Evolutionary conservation across 192 early-diverging fungal genomes (phyloP).

Genomic region (Mortierella claussenii): DNA sequence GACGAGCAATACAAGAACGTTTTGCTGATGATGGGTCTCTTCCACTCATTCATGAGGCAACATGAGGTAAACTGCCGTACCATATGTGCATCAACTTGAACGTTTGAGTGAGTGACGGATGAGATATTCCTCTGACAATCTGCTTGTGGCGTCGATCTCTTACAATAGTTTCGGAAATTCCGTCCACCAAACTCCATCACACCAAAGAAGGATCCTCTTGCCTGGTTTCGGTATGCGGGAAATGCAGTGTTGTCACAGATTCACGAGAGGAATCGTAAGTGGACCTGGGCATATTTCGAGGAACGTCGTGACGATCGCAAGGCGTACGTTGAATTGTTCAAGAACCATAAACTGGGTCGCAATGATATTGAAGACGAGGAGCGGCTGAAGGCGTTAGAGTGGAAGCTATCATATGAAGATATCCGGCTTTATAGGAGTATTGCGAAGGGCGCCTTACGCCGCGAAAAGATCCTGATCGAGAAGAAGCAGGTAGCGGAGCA

Average conservation of each 20-base stretch:
- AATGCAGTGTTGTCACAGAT: constrained; percentile 87
- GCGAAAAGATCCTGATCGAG: constrained; percentile 74
- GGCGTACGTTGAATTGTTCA: constrained; percentile 82
- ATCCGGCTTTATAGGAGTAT: constrained; percentile 87
- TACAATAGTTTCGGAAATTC: constrained; percentile 86
- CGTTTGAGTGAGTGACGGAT: too few species aligned
- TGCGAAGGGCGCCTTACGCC: constrained; percentile 76
- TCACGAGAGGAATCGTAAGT: constrained; percentile 82
- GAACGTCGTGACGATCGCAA: constrained; percentile 85
- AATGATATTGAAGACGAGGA: constrained; percentile 60
- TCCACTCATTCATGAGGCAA: constrained; percentile 83
- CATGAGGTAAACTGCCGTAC: constrained; percentile 63
- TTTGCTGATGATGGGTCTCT: constrained; percentile 81
- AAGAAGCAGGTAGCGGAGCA: constrained; percentile 50
- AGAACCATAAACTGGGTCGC: constrained; percentile 62
- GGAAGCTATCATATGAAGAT: constrained; percentile 87
- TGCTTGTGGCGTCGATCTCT: too few species aligned
- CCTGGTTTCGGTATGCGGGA: constrained; percentile 85
- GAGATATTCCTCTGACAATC: too few species aligned
- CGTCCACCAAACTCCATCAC: constrained; percentile 84
- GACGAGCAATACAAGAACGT: constrained; percentile 90
- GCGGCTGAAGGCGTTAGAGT: constrained; percentile 75
- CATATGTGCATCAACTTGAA: neutral
- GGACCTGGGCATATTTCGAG: constrained; percentile 86
- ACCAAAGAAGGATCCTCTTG: constrained; percentile 83